A percentile compares a stretch with the other conserved stretches of the same genome.
Conservation (phyloP, 2,329 filamentous ascomycete genomes). For the Diatrype stigma region DNA sequence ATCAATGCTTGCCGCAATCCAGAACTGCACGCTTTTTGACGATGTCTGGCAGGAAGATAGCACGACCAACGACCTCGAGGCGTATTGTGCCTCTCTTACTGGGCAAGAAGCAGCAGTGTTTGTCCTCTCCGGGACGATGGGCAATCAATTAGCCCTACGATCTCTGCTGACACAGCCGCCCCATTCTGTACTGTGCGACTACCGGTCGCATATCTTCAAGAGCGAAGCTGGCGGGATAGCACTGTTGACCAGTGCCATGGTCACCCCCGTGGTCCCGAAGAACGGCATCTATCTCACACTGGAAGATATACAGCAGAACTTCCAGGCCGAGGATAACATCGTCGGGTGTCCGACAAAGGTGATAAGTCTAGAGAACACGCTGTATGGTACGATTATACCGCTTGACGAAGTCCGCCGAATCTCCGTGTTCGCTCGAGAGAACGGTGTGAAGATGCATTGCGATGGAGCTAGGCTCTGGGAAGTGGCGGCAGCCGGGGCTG, state of each 20-base stretch:
- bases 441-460: slow-evolving; percentile 67
- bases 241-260: slow-evolving; percentile 64
- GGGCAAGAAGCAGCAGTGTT: slow-evolving; percentile 75
- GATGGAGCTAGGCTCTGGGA: slow-evolving; percentile 83
- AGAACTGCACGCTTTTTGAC: slow-evolving; percentile 70
- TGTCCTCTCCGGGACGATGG: slow-evolving; percentile 89
- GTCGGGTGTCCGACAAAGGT: slow-evolving; percentile 77
- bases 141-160: slow-evolving; percentile 81
- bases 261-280: slow-evolving; percentile 60
- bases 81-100: slow-evolving; percentile 67
- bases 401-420: slow-evolving; percentile 68
- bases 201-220: slow-evolving; percentile 71
- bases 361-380: slow-evolving; percentile 82
- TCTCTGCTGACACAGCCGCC: slow-evolving; percentile 76
- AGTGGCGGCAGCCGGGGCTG: slow-evolving; percentile 67
- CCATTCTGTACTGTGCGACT: slow-evolving; percentile 74
- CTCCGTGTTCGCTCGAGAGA: slow-evolving; percentile 59
- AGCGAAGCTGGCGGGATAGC: slow-evolving; percentile 66
- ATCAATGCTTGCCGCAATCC: slow-evolving; percentile 78
- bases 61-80: slow-evolving; percentile 72
- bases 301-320: slow-evolving; percentile 67
- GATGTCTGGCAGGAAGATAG: slow-evolving; percentile 80
- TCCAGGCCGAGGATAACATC: slow-evolving; percentile 63
- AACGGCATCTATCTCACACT: slow-evolving; percentile 74
- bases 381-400: slow-evolving; percentile 75